Evolutionary conservation across 2,329 filamentous ascomycete species (phyloP).

Genomic region (Colletotrichum navitas): DNA sequence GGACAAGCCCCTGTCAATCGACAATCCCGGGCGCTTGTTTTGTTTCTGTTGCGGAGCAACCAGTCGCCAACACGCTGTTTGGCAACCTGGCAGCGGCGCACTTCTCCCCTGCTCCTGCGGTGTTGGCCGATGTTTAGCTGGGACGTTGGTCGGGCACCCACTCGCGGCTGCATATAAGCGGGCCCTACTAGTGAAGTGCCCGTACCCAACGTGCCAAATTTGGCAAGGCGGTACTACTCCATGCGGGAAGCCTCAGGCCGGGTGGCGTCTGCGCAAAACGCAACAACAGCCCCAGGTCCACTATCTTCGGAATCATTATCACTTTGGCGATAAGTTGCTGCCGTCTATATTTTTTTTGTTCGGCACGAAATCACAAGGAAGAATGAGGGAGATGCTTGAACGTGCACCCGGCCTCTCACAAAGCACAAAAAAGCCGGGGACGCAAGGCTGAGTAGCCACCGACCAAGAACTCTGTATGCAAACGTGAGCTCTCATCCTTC

Average conservation of each 20-base stretch:
- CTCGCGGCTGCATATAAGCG: slow-evolving; percentile 22
- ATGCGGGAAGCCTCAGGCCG: neutral
- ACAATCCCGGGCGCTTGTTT: slow-evolving; percentile 26
- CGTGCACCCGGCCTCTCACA: neutral
- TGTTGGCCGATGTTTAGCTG: slow-evolving; percentile 23
- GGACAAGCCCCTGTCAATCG: slow-evolving; percentile 29
- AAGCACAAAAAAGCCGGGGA: neutral
- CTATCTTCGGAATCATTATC: neutral
- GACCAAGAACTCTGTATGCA: too few relatives aligned
- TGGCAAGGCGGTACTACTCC: neutral
- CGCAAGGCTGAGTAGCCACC: too few relatives aligned
- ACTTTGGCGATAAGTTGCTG: neutral
- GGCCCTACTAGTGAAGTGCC: slow-evolving; percentile 25
- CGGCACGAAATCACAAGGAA: neutral
- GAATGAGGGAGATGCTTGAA: neutral
- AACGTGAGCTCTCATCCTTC: too few relatives aligned
- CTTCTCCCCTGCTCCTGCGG: slow-evolving; percentile 1
- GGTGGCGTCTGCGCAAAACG: neutral
- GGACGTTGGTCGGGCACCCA: slow-evolving; percentile 33
- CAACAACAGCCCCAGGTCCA: neutral
- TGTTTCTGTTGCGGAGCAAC: slow-evolving; percentile 39
- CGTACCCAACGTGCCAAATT: slow-evolving; percentile 21
- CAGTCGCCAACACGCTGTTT: neutral
- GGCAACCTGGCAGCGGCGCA: neutral
- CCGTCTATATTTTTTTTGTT: neutral